Evolutionary conservation across 306 rosid species (phyloP), one percentile per base, ranked within the genome.

Genomic region (Vicia faba): DNA sequence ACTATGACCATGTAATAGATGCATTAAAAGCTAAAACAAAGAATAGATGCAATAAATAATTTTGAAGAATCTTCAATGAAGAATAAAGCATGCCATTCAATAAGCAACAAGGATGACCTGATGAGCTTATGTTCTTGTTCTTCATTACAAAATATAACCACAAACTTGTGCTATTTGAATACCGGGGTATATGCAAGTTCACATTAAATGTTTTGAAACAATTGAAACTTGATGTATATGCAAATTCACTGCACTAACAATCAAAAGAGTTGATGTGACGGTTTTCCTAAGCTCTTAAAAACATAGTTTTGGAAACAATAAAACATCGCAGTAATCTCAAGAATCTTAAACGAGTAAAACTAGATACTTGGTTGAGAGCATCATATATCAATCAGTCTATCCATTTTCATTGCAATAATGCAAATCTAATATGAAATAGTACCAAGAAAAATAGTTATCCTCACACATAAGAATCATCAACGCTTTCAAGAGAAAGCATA

Each of bases 401-500:
- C 7, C 16, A 39, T 48, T 70, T 48, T 26, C 64, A 58, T 39
- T 54, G 35, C 38, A 31, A 60, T 64, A 66, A 67, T 2, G 15
- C 38, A 48, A 14, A 61, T 33, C 56, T 8, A 23, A 13, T 13
- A 55, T 35, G 44, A 72, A 41, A 51, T 54, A 61, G 57, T 44
- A 56, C 44, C 69, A 38, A 43, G 38, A 62, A 67, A 14, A 63
- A n/a, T 13, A 56, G 6, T 41, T 8, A 60, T 60, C 57, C 56
- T 57, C 70, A 69, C 12, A 11, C 73, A 20, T 69, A 25, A 48
- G 35, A 41, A 75, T 45, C 38, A 71, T 33, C 68, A 15, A 55
- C 6, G 58, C 2, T 67, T 60, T 14, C 3, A 61, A 72, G 59
- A 15, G 67, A 16, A 54, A 66, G 63, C 57, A 9, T 63, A 7